A percentile compares a stretch with the other conserved stretches of the same genome.
Conservation (phyloP, 441 rosid genomes). For the Populus hybrid region DNA sequence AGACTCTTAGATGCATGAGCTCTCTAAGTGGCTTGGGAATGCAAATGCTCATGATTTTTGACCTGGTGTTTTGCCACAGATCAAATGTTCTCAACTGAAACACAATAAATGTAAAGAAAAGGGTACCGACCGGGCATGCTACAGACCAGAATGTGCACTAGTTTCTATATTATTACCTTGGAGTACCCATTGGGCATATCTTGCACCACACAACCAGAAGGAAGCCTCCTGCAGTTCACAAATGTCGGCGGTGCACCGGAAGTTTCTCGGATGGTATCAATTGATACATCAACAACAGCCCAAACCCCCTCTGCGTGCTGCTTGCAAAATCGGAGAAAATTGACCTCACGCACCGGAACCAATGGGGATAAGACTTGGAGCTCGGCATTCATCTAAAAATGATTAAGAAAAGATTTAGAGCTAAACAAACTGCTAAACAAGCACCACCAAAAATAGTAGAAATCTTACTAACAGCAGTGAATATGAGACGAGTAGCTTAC, state of each 20-base stretch:
- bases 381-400: slow-evolving; percentile 79
- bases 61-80: slow-evolving; percentile 18
- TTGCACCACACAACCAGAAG: slow-evolving; percentile 91
- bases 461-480: background rate
- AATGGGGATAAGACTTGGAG: slow-evolving; percentile 81
- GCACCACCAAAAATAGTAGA: background rate
- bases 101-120: slow-evolving; percentile 21
- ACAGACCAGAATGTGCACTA: background rate
- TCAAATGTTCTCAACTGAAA: slow-evolving; percentile 21
- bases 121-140: background rate
- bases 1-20: slow-evolving; percentile 51
- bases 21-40: slow-evolving; percentile 29
- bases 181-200: slow-evolving; percentile 94
- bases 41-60: slow-evolving; percentile 25
- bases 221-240: slow-evolving; percentile 69
- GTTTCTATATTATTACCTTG: slow-evolving; percentile 54
- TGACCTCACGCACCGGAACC: slow-evolving; percentile 81
- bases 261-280: slow-evolving; percentile 51
- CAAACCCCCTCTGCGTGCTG: slow-evolving; percentile 91
- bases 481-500: slow-evolving; percentile 44
- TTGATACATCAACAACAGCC: slow-evolving; percentile 91
- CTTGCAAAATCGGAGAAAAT: slow-evolving; percentile 86
- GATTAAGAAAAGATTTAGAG: background rate
- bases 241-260: slow-evolving; percentile 38
- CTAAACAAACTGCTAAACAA: background rate